Evolutionary conservation across 2,329 filamentous ascomycete genomes (phyloP), one percentile per base, ranked within the genome.

Genomic region (Talaromyces sp.): DNA sequence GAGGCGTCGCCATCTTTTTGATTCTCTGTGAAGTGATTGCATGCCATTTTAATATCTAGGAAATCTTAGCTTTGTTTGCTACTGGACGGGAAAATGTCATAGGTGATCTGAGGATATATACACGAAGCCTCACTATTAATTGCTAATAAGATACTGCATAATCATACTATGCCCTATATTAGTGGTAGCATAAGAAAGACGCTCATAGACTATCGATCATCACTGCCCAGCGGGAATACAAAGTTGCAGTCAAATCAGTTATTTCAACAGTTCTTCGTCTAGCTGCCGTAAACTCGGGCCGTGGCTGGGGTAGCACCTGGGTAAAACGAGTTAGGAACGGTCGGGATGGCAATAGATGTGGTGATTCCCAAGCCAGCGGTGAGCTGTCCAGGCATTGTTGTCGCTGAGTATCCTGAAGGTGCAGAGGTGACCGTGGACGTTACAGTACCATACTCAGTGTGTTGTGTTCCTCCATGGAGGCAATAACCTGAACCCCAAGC

Each of bases 401-500:
- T n/a, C 22, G 62, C 62, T n/a, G 62, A 60, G 43, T 64, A 64
- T 24, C 62, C 62, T 37, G 62, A 50, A 41, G 62, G 62, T 14
- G 62, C 43, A 31, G 62, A 33, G 16, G 41, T 64, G 24, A 64
- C 35, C 35, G 54, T 64, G n/a, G 62, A 64, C 3, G 62, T 64
- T 22, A 59, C 57, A 27, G 62, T 60, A 11, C 62, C 62, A 35
- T 64, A 64, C 45, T 41, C 24, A 1, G 62, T 64, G 47, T 64
- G 62, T 9, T 59, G 52, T 52, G 62, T 39, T 45, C 62, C 62
- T 50, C 4, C 54, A 41, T 64, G 41, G 14, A 64, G 45, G 41
- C 62, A 64, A 59, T 64, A 64, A 22, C 62, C 62, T 11, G 43
- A 43, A n/a, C 62, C 62, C 62, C 62, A 64, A 24, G 62, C 62